Evolutionary conservation across 257 asterid genomes (phyloP).

Genomic region (Verbena officinalis): DNA sequence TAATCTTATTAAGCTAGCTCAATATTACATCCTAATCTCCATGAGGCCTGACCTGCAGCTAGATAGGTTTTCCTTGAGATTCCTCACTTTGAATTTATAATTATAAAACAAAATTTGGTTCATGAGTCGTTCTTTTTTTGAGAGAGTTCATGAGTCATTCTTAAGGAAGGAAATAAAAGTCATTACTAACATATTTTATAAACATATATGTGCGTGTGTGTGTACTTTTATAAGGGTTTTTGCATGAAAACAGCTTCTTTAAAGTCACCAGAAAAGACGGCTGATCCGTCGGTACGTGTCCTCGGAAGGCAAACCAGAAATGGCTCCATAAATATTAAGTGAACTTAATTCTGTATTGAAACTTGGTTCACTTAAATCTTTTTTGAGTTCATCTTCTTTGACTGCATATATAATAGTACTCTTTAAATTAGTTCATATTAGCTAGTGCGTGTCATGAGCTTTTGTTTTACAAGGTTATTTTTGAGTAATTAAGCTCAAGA

Average conservation of each 20-base stretch:
- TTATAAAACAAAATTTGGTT: constrained; percentile 36
- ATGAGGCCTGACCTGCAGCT: constrained; percentile 43
- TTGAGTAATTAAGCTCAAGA: background rate
- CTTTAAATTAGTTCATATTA: too few species aligned
- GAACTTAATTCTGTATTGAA: constrained; percentile 19
- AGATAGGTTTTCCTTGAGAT: constrained; percentile 59
- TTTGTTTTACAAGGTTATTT: background rate
- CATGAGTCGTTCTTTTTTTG: constrained; percentile 37
- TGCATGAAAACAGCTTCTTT: constrained; percentile 41
- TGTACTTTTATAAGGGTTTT: constrained; percentile 52
- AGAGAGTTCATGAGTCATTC: constrained; percentile 22
- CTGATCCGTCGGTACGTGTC: constrained; percentile 91
- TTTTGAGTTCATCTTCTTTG: constrained; percentile 35
- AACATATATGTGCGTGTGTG: constrained; percentile 29
- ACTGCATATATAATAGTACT: constrained; percentile 35
- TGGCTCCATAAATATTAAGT: constrained; percentile 48
- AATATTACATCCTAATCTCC: constrained; percentile 50
- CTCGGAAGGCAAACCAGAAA: constrained; percentile 52
- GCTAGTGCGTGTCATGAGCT: too few species aligned
- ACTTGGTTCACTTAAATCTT: constrained; percentile 33
- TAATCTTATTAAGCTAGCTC: too few species aligned
- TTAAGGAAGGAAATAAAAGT: constrained; percentile 37
- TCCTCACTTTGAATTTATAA: constrained; percentile 48
- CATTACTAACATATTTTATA: constrained; percentile 10
- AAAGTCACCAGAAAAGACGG: constrained; percentile 92